phyloP scores from a whole-genome alignment of 352 stramenopile species.

The Phytophthora sp. region DNA sequence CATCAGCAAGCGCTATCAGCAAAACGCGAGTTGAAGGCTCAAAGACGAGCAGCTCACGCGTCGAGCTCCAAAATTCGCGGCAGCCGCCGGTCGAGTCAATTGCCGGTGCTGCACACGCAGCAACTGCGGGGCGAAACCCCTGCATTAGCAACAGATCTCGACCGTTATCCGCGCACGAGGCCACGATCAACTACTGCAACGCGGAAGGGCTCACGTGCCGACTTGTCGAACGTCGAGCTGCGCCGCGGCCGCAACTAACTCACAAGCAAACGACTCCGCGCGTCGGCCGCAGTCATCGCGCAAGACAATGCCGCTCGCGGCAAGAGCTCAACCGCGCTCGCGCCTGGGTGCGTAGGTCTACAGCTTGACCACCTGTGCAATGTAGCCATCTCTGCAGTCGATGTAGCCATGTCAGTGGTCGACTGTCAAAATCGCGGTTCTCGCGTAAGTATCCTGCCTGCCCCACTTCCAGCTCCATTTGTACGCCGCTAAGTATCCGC shows the following conservation, averaged over 20 bases:
- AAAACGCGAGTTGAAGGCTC: not conserved
- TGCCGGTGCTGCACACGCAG: too few relatives aligned
- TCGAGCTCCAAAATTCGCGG: too few relatives aligned
- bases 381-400: too few relatives aligned
- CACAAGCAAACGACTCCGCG: not conserved
- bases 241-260: not conserved
- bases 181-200: constrained; percentile 4
- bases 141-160: constrained; percentile 11
- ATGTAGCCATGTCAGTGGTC: too few relatives aligned
- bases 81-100: not conserved
- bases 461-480: too few relatives aligned
- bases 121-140: constrained; percentile 16
- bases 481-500: not conserved
- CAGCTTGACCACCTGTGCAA: too few relatives aligned
- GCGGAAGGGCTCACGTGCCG: constrained; percentile 1
- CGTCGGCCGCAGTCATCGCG: not conserved
- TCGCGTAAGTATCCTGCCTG: too few relatives aligned
- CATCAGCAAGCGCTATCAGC: not conserved
- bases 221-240: not conserved
- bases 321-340: too few relatives aligned
- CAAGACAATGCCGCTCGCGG: too few relatives aligned
- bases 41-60: too few relatives aligned
- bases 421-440: too few relatives aligned
- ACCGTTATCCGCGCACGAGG: constrained; percentile 13
- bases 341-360: too few relatives aligned